Evolutionary conservation across 257 asterid genomes (phyloP), one percentile per base, ranked within the genome.

Genomic region (Petunia secreta): DNA sequence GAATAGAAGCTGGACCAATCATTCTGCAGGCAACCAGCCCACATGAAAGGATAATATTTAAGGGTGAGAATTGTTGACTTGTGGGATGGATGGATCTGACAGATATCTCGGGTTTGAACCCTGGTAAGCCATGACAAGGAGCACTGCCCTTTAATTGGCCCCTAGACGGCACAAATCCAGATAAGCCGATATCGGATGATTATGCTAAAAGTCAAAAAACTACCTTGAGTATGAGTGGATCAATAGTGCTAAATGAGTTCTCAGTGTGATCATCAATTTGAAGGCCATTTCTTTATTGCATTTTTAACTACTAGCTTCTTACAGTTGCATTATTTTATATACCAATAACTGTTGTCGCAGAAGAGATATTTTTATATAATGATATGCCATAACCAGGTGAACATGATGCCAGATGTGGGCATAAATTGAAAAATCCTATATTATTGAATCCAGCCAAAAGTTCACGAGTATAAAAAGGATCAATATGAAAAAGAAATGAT

Each of bases 171-270:
- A 25, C 25, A 25, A 25, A 25, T 25, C 25, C 25, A 25, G 25
- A 25, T 25, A 25, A 25, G 25, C 25, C 25, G 25, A 25, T 25
- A 25, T 25, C 25, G 25, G 25, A 25, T 25, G 25, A 25, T 25
- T 25, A 25, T 25, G 25, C 25, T 25, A 25, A 25, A 25, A 25
- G 25, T 0, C 25, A 25, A 25, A 25, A 25, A 25, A 25, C 25
- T 46, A 69, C 41, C 41, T 69, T 25, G 16, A 69, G 41, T 25
- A 37, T 69, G 77, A 71, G 77, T 16, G 44, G 77, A 71, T 4
- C 8, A 46, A 2, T 34, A 9, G 39, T 9, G 59, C 34, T 48
- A 71, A 59, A 1, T 71, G 60, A 48, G 60, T 71, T 71, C 2
- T 71, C 11, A 73, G 34, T 50, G 3, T 71, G 44, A 50, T 7